Evolutionary conservation across 371 early-diverging fungal genomes (phyloP), one percentile per base, ranked within the genome.

Genomic region (Mortierella sp.): DNA sequence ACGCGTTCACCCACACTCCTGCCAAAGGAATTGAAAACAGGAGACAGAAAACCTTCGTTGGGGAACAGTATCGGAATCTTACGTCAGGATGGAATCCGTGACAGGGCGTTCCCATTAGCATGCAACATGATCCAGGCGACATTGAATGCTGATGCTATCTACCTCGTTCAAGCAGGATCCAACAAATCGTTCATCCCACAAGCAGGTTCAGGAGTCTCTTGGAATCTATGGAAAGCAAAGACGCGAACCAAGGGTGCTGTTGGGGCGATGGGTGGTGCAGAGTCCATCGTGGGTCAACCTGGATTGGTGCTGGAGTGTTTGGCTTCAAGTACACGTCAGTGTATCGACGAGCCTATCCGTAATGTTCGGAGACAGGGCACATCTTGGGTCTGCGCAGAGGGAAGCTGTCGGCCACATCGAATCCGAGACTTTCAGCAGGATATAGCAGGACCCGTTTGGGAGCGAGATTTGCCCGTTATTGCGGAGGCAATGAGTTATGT

Each of bases 111-210:
- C 79, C 79, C 78, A 4, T 64, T 66, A 13, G 82, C 85, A 13
- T 78, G 81, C 31, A 47, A 61, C 34, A 68, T 82, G 71, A 81
- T 85, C 24, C 73, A 73, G 40, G 73, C 65, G 40, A 85, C 85
- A 8, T 63, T 85, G 64, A 70, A 78, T 37, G 76, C 82, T 13
- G 85, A 85, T 44, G 85, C 82, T 4, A 75, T 85, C 13, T 85
- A 81, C 63, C 79, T 85, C 41, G 74, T 85, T 4, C 82, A 85
- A 44, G 76, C 67, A 6, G 45, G 64, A 4, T 19, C 53, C 8
- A 78, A 70, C 41, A 66, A 64, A 41, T 72, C 82, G 5, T 66
- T 72, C 47, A 64, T 74, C 5, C 79, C 76, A n/a, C 53, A 69
- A 39, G 41, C 65, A 22, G 65, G 63, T 16, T 69, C 72, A 0